Base-by-base conservation (phyloP, 805 yeast genomes). In the Candida yuanshanica region DNA sequence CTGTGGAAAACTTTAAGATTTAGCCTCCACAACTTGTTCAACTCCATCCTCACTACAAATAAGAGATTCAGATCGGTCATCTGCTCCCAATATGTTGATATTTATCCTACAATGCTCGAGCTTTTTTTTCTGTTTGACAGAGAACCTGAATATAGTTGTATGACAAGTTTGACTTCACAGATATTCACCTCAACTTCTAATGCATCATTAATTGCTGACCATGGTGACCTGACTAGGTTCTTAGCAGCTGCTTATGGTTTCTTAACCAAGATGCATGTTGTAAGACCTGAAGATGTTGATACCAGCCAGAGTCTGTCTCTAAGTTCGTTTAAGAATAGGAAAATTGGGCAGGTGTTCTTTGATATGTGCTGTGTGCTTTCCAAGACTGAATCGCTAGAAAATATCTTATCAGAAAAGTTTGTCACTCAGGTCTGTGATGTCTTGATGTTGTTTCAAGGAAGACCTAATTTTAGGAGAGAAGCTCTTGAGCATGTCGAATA, bases 401-500 rank as follows among this genome's bases (percentile, higher is more conserved):
- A 66, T 3, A 66, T 83, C 0, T 62, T 72, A 47, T 59, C 66
- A 4, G 55, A 63, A 3, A 60, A 66, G 23, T 71, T 81, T 18
- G 64, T 83, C 7, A 65, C 70, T 2, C 81, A 80, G 64, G 69
- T 83, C 1, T 73, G 85, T 34, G 87, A 83, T 47, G 69, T 87
- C 9, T 51, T 85, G 23, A 64, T 76, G 2, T 62, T 87, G 24
- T 84, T 88, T 52, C 93, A 88, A 59, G 90, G 95, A 4, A 71
- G 79, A 35, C 85, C 93, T 1, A 80, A 84, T 0, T 64, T 87
- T 52, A 74, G 70, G 46, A 70, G 98, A 44, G 96, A 88, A 54
- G 77, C 79, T 4, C 69, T 74, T 6, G 81, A 77, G 44, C 99
- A 91, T 59, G 89, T 91, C 9, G 96, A 90, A 56, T 93, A 84